Percentiles rank a stretch among this genome's conserved stretches.
phyloP scores from a whole-genome alignment of 1,139 yeast species.

The Lodderomyces jiufengensis region DNA sequence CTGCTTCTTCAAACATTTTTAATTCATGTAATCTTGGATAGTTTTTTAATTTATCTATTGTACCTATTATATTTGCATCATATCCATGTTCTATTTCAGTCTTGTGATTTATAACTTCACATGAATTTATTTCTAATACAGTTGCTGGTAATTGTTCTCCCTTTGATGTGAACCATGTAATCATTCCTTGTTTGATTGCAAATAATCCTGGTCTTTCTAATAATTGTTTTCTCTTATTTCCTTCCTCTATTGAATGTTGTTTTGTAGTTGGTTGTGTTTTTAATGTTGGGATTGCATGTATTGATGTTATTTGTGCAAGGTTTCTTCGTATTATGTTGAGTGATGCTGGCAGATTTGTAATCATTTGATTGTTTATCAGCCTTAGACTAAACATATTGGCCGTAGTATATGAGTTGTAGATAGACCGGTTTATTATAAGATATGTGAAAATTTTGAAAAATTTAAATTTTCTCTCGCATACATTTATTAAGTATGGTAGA shows the following conservation, averaged over 20 bases:
- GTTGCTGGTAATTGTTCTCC: conserved; percentile 81
- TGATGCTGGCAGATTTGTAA: not conserved
- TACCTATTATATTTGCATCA: conserved; percentile 85
- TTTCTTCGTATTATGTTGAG: conserved; percentile 16
- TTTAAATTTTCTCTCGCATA: no score
- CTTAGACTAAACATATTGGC: conserved; percentile 6
- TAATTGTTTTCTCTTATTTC: conserved; percentile 63
- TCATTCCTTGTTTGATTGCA: conserved; percentile 87
- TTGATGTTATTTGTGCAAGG: conserved; percentile 51
- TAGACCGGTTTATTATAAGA: not conserved
- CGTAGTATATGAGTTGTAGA: not conserved
- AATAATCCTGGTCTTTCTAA: conserved; percentile 79
- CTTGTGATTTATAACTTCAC: conserved; percentile 77
- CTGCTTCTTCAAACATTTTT: conserved; percentile 77
- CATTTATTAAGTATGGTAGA: no score
- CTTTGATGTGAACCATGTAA: conserved; percentile 66
- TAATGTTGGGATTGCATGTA: conserved; percentile 50
- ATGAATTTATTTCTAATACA: conserved; percentile 79
- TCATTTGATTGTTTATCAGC: not conserved
- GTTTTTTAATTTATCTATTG: conserved; percentile 66
- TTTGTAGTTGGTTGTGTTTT: conserved; percentile 40
- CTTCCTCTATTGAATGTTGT: conserved; percentile 54
- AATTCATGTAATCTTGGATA: conserved; percentile 53
- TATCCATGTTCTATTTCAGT: conserved; percentile 72
- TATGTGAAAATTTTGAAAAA: no score